Evolutionary conservation across 345 rosid species (phyloP).

Genomic region (Gossypium anomalum): DNA sequence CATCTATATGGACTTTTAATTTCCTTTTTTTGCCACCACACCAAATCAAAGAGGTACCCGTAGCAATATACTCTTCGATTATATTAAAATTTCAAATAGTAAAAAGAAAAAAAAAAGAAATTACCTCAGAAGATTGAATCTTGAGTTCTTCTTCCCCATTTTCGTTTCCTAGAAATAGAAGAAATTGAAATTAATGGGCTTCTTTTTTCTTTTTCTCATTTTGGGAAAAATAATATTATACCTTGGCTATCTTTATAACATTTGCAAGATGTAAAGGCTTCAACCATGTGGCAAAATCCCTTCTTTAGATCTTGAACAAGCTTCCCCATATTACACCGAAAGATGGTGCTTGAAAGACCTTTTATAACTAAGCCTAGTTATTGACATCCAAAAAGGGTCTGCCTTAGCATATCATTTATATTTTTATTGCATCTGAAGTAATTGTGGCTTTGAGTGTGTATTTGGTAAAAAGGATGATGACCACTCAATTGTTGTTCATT

Average conservation of each 20-base stretch:
- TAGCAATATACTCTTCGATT: not conserved
- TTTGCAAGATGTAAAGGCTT: constrained; percentile 15
- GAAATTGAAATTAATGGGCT: not conserved
- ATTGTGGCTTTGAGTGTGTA: not conserved
- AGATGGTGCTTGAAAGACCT: not conserved
- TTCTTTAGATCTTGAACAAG: constrained; percentile 29
- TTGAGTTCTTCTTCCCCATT: constrained; percentile 9
- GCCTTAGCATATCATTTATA: not conserved
- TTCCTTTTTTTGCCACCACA: not conserved
- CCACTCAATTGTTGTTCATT: not conserved
- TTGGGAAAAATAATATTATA: not conserved
- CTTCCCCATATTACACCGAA: constrained; percentile 5
- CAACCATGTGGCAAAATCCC: constrained; percentile 15
- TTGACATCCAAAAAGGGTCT: too few relatives aligned
- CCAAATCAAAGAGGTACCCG: not conserved
- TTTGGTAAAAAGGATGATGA: not conserved
- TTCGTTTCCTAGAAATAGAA: constrained; percentile 13
- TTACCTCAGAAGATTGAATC: constrained; percentile 14
- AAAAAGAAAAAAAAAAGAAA: not conserved
- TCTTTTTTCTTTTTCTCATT: not conserved
- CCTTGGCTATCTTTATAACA: constrained; percentile 10
- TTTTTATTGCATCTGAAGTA: not conserved
- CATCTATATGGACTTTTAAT: too few relatives aligned
- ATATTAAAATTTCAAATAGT: not conserved
- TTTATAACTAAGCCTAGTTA: too few relatives aligned